Base-by-base conservation (phyloP, 108 stramenopile species). In the Skeletonema tropicum region DNA sequence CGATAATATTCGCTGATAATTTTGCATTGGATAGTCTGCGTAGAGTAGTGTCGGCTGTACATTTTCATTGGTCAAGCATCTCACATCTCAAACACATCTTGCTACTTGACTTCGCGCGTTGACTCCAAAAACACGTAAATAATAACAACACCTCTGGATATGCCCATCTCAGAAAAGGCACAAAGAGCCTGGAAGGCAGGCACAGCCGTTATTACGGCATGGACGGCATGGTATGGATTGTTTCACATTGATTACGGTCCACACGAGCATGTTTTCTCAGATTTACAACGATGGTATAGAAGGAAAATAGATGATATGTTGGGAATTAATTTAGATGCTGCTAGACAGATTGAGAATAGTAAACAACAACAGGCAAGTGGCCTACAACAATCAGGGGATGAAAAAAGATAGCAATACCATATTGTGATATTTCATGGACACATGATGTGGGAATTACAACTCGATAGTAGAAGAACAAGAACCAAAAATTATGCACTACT, bases 111-210 rank as follows among this genome's bases (percentile, higher is more conserved):
- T 39, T 39, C 11, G 10, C 10, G 39, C 15, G 15, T n/a, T 11
- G 3, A n/a, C n/a, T 29, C 26, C 26, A 39, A 38, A 39, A 39
- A n/a, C n/a, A n/a, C n/a, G n/a, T 11, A 45, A 45, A 45, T 3
- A 45, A 2, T 3, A 45, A 12, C 13, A 41, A 0, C 39, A 12
- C 39, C 13, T 41, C 0, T 19, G 21, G 5, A 55, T 23, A 80
- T 80, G 79, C 79, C 79, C 5, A 80, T 80, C 35, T 80, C 79
- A 62, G 79, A 80, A 38, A 66, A 66, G 48, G 79, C 79, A 15
- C 79, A 80, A 80, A 41, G 79, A 33, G 79, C 79, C 14, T 80
- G 79, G 81, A 82, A 82, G 30, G 59, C 81, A 32, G 81, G 76
- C 12, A 82, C 81, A 4, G 81, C 76, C 2, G 76, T 82, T 4